Conservation (phyloP, 768 basidiomycete species). For the Rubroboletus satanas region DNA sequence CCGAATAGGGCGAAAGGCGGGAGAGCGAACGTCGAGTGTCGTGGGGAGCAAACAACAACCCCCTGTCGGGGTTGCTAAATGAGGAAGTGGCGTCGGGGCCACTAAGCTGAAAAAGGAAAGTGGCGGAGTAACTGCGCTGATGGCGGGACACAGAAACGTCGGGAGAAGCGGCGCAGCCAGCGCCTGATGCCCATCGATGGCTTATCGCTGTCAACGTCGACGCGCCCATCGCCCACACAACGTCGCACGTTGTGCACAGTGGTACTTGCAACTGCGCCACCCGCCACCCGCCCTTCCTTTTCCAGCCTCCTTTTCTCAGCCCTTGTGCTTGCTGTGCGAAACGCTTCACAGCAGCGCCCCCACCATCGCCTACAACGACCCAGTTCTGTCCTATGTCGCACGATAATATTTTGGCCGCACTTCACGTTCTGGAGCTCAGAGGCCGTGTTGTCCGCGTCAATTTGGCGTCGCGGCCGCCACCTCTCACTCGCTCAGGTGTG, state of each 20-base stretch:
- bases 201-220: slow-evolving; percentile 14
- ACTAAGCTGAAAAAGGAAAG: slow-evolving; percentile 11
- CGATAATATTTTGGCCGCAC: background rate
- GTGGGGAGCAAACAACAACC: slow-evolving; percentile 11
- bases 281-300: background rate
- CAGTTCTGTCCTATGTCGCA: background rate
- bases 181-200: slow-evolving; percentile 13
- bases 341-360: background rate
- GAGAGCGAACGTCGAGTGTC: slow-evolving; percentile 23
- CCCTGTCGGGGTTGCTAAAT: slow-evolving; percentile 19
- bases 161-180: slow-evolving; percentile 10
- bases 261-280: background rate
- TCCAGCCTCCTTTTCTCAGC: background rate
- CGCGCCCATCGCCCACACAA: slow-evolving; percentile 6
- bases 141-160: slow-evolving; percentile 20
- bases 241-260: slow-evolving; percentile 12
- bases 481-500: background rate
- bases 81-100: slow-evolving; percentile 22
- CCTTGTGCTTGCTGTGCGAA: slow-evolving; percentile 5
- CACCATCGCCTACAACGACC: background rate
- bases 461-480: background rate
- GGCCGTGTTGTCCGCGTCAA: background rate
- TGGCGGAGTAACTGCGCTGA: slow-evolving; percentile 22
- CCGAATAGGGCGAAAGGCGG: slow-evolving; percentile 22
- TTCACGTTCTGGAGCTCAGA: background rate